Base-by-base conservation (phyloP, 2,329 filamentous ascomycete species). In the Rhinocladiella mackenziei region DNA sequence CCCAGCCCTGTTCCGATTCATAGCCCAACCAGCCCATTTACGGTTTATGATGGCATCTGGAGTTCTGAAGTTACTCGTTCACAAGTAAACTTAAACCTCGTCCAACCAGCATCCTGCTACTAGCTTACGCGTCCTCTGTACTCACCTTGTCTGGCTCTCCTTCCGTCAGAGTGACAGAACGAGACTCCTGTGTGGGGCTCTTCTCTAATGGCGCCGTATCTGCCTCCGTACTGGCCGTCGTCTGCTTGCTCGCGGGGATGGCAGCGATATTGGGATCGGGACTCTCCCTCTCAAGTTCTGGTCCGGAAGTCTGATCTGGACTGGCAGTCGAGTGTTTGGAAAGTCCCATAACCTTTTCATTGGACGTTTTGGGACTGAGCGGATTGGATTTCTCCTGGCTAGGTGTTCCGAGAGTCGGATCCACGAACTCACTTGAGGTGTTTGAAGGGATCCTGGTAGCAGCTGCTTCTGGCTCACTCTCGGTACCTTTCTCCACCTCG, bases 371-470 rank as follows among this genome's bases (percentile, higher is more conserved):
- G 11, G 43, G 17, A 19, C 41, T 52, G 9, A 51, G 31, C 5
- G 51, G 54, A 39, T 54, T 47, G 4, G 50, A 59, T 26, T 60
- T 62, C 30, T 62, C 59, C 39, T 62, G 57, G 37, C 59, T 56
- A 11, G 58, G 55, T 26, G 56, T 60, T 11, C 62, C 60, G 19
- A 69, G 68, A 4, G 62, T 58, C 5, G 65, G 61, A 42, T 66
- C 65, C 15, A 57, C 57, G 5, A 59, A 43, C 38, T 67, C 65
- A 17, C 60, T 63, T 10, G 60, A 60, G 4, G 53, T 57, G 35
- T 67, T 64, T 52, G 61, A 62, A 13, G 62, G 58, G 9, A 65
- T 30, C 5, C 53, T 53, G 10, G 62, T 58, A 5, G 62, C 63
- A 52, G 60, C 57, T 5, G 55, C 22, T 35, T 43, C 32, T 11